A percentile compares a stretch with the other conserved stretches of the same genome.
These are phyloP conservation scores for Rhodofomes roseus DNA, from an alignment of 1,284 basidiomycete species.

Conservation along the genomic window DNA sequence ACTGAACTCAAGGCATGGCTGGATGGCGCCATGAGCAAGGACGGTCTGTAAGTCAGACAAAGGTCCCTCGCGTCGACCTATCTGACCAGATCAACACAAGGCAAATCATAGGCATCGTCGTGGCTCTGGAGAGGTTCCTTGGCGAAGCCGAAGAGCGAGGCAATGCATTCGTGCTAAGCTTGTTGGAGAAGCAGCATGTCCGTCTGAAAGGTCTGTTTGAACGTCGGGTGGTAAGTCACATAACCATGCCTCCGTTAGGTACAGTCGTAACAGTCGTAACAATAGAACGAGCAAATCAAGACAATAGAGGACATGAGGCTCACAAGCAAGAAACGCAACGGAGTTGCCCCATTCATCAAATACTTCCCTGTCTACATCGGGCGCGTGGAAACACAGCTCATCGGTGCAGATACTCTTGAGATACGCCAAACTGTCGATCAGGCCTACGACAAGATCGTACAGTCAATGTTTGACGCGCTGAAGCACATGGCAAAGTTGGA, in stretches of 20 bases:
- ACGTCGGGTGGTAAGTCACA: constrained; percentile 65
- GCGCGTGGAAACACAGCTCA: constrained; percentile 84
- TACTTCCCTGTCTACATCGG: constrained; percentile 89
- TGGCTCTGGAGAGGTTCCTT: constrained; percentile 76
- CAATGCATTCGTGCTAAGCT: constrained; percentile 69
- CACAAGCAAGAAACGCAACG: constrained; percentile 88
- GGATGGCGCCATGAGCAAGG: constrained; percentile 73
- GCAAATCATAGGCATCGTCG: constrained; percentile 84
- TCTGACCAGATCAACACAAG: constrained; percentile 37
- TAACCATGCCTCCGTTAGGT: neutral
- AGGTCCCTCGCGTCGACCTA: neutral
- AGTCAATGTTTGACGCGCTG: constrained; percentile 87
- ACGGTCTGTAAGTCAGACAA: constrained; percentile 63
- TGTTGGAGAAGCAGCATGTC: constrained; percentile 80
- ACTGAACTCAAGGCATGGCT: constrained; percentile 84
- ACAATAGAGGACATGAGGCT: constrained; percentile 90
- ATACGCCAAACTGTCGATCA: constrained; percentile 78
- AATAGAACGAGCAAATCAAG: constrained; percentile 82
- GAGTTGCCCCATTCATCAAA: constrained; percentile 91
- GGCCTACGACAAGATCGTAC: constrained; percentile 86
- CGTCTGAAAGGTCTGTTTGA: constrained; percentile 74
- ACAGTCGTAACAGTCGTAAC: neutral
- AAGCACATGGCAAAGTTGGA: constrained; percentile 95
- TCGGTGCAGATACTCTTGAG: constrained; percentile 71
- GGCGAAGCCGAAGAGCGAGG: constrained; percentile 76